phyloP scores from a whole-genome alignment of 805 yeast species.

The Metschnikowia matae region DNA sequence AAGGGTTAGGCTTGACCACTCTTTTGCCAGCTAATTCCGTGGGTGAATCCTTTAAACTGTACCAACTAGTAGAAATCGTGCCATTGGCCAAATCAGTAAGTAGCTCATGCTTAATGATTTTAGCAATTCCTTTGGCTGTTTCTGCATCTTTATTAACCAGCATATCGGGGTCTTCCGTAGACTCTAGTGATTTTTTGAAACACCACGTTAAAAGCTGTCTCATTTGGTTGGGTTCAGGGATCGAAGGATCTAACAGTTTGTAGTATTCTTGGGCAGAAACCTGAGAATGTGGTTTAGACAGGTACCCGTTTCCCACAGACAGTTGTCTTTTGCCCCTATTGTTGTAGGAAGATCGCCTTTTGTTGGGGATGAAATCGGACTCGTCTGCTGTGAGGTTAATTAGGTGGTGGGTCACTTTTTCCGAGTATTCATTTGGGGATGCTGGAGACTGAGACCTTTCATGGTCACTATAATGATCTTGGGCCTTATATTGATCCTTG shows the following conservation, averaged over 20 bases:
- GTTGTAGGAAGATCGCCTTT: conserved; percentile 38
- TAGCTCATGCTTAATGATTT: conserved; percentile 60
- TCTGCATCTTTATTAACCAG: conserved; percentile 27
- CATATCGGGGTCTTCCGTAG: conserved; percentile 18
- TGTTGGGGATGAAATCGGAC: conserved; percentile 6
- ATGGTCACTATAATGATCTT: too few relatives aligned
- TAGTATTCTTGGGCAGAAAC: conserved; percentile 52
- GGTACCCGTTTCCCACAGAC: conserved; percentile 70
- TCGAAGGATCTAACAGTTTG: conserved; percentile 55
- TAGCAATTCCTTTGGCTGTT: conserved; percentile 50
- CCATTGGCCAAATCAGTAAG: conserved; percentile 58
- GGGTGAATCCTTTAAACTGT: conserved; percentile 31
- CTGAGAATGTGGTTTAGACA: conserved; percentile 62
- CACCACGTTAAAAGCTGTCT: conserved; percentile 69
- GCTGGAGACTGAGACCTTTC: background rate
- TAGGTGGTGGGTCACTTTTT: conserved; percentile 28
- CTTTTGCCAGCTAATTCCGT: conserved; percentile 21
- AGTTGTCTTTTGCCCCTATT: conserved; percentile 69
- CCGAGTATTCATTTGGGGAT: conserved; percentile 16
- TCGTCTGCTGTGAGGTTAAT: conserved; percentile 19
- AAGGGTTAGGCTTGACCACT: conserved; percentile 52
- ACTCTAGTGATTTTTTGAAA: conserved; percentile 44
- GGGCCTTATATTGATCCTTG: too few relatives aligned
- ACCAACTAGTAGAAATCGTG: conserved; percentile 65
- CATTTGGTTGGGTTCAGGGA: conserved; percentile 74